Evolutionary conservation across 345 rosid species (phyloP).

Genomic region (Gossypium raimondii): DNA sequence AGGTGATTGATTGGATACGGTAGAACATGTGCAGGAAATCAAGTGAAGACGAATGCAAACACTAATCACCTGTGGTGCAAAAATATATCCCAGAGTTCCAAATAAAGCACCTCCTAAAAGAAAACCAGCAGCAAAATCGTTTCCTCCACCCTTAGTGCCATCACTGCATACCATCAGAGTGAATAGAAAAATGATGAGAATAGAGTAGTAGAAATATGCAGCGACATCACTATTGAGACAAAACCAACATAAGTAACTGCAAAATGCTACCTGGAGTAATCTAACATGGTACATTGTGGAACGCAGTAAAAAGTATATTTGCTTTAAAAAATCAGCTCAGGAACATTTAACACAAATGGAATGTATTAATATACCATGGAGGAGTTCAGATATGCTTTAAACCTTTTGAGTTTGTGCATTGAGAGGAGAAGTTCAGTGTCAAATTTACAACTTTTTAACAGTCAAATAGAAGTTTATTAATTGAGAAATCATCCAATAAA

Average conservation of each 20-base stretch:
- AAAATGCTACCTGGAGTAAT: not conserved
- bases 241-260: not conserved
- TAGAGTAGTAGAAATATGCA: not conserved
- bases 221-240: not conserved
- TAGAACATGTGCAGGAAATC: constrained; percentile 2
- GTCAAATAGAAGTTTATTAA: not conserved
- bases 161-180: constrained; percentile 36
- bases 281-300: not conserved
- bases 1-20: not conserved
- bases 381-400: not conserved
- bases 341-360: not conserved
- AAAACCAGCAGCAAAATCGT: constrained; percentile 89
- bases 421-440: not conserved
- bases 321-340: not conserved
- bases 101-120: constrained; percentile 83
- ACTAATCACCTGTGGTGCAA: constrained; percentile 72
- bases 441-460: not conserved
- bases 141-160: constrained; percentile 49
- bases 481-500: not conserved
- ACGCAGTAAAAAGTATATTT: not conserved
- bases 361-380: not conserved
- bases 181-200: not conserved
- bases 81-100: constrained; percentile 56
- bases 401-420: not conserved
- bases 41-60: not conserved